These are phyloP conservation scores for Pseudomonodictys pantanalensis DNA, from an alignment of 495 filamentous ascomycete genomes.

Conservation along the genomic window DNA sequence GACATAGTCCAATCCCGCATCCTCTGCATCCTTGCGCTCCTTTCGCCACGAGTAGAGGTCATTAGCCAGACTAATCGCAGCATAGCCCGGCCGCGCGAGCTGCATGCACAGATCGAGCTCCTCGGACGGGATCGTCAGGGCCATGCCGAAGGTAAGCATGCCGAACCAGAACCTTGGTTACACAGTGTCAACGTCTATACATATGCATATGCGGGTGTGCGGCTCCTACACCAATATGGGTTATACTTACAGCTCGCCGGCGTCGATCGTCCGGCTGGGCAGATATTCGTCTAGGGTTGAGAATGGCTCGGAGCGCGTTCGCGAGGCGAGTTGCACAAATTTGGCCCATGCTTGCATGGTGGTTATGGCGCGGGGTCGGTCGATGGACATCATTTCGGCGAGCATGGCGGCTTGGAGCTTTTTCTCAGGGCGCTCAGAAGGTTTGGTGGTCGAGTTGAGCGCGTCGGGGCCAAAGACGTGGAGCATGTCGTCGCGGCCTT, in stretches of 20 bases:
- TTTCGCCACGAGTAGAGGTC: conserved; percentile 20
- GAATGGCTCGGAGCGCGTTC: background rate
- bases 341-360: conserved; percentile 8
- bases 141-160: conserved; percentile 36
- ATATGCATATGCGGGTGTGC: background rate
- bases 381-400: conserved; percentile 6
- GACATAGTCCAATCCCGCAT: conserved; percentile 36
- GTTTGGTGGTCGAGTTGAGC: background rate
- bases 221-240: background rate
- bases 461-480: conserved; percentile 1
- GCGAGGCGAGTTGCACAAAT: conserved; percentile 5
- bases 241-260: conserved; percentile 6
- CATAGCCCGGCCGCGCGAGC: conserved; percentile 34
- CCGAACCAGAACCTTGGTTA: conserved; percentile 31
- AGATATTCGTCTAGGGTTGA: conserved; percentile 29
- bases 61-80: conserved; percentile 37
- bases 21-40: conserved; percentile 2
- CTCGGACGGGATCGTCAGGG: conserved; percentile 29
- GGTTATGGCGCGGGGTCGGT: background rate
- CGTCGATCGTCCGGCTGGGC: conserved; percentile 14
- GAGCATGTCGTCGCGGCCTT: background rate
- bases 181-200: background rate
- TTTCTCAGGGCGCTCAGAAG: background rate
- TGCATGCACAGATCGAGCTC: conserved; percentile 29
- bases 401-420: background rate